Conservation (phyloP, 179 eudicot genomes). For the Heliamphora pulchella region DNA sequence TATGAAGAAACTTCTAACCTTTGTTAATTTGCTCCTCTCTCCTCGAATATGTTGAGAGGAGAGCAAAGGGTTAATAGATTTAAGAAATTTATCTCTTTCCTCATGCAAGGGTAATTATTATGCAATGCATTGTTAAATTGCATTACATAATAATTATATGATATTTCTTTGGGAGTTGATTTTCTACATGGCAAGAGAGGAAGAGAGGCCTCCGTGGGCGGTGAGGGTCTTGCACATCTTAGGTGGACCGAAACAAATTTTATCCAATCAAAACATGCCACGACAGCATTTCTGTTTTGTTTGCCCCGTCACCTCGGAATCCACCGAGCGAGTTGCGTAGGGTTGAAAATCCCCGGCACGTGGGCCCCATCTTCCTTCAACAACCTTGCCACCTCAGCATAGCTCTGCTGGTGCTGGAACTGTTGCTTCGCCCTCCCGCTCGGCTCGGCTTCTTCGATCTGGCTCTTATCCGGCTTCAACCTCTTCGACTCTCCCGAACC, state of each 20-base stretch:
- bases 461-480: slow-evolving; percentile 11
- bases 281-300: background rate
- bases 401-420: slow-evolving; percentile 19
- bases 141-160: too few species aligned
- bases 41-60: too few species aligned
- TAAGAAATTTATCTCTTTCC: too few species aligned
- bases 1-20: too few species aligned
- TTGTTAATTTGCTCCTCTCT: too few species aligned
- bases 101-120: too few species aligned
- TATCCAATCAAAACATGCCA: slow-evolving; percentile 11
- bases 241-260: background rate
- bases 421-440: slow-evolving; percentile 17
- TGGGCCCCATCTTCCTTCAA: slow-evolving; percentile 60
- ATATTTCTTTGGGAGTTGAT: too few species aligned
- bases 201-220: background rate
- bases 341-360: slow-evolving; percentile 64
- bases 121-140: too few species aligned
- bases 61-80: too few species aligned
- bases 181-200: background rate
- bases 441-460: slow-evolving; percentile 18
- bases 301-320: slow-evolving; percentile 48
- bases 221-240: background rate
- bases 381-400: slow-evolving; percentile 54
- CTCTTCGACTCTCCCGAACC: slow-evolving; percentile 24
- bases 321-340: slow-evolving; percentile 66